Evolutionary conservation across 2,329 filamentous ascomycete genomes (phyloP), one percentile per base, ranked within the genome.

Genomic region (Coleophoma crateriformis): DNA sequence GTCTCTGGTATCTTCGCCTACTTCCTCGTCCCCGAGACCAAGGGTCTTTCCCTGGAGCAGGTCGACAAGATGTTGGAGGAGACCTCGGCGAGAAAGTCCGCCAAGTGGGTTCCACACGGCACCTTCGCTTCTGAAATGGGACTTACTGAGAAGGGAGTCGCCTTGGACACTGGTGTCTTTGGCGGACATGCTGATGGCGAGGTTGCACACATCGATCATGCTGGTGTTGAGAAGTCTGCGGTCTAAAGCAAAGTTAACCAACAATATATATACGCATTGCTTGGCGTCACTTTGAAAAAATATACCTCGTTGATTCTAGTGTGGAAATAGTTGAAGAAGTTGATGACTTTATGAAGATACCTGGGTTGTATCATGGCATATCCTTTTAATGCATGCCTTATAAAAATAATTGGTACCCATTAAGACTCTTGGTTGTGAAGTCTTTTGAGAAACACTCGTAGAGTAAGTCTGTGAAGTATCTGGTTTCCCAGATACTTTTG

Each of bases 41-140:
- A 87, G 73, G 84, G 83, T 47, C 74, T 88, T 7, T 80, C 78
- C 2, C 77, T 88, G 51, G 84, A 88, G 67, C 81, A 87, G 67
- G 82, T 87, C 57, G 84, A 88, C 58, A 78, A 81, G 68, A 73
- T 84, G 39, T 71, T 77, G 69, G 65, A 69, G 44, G 69, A 76
- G 54, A 65, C 67, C 5, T 62, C 61, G 22, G 72, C 74, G 2
- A 66, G 70, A 44, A 44, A 27, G 13, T 44, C 41, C 8, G 41
- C 41, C 34, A 52, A 52, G 17, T 52, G 50, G 50, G 32, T 27
- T 1, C 50, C 50, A 7, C 46, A 49, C 40, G 41, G 33, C 33
- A 52, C 50, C 20, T 52, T 52, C 34, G 50, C 50, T 27, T 22
- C 46, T 12, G 39, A 50, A 33, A 50, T 50, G 47, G 47, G 48